Percentiles rank a stretch among this genome's conserved stretches.
Conservation (phyloP, 768 basidiomycete species). For the Suillus discolor region DNA sequence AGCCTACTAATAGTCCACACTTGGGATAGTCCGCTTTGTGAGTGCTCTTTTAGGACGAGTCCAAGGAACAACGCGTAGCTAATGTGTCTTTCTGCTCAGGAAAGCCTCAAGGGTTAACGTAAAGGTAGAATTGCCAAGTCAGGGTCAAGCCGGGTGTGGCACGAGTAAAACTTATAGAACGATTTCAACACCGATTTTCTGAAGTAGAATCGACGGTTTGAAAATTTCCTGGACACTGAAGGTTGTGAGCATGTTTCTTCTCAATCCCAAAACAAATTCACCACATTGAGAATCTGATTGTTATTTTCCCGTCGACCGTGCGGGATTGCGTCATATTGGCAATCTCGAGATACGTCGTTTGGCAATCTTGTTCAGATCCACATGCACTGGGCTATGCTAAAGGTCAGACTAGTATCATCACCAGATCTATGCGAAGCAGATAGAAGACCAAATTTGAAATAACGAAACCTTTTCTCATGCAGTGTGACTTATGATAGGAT, state of each 20-base stretch:
- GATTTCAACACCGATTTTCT: background rate
- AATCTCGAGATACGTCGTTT: constrained; percentile 2
- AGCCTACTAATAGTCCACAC: background rate
- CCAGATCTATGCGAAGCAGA: constrained; percentile 21
- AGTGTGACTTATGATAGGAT: background rate
- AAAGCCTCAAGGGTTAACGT: constrained; percentile 1
- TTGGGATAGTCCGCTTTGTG: background rate
- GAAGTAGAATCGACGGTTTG: too few species aligned
- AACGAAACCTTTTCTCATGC: constrained; percentile 21
- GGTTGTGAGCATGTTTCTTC: background rate
- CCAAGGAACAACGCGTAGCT: background rate
- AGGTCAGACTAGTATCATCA: background rate
- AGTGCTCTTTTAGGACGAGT: background rate
- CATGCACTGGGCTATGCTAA: constrained; percentile 10
- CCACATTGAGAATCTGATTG: background rate
- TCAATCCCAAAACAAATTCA: background rate
- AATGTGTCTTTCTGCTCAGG: constrained; percentile 2
- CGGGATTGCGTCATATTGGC: background rate
- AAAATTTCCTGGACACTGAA: background rate
- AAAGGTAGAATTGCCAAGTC: background rate
- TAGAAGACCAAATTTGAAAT: constrained; percentile 32
- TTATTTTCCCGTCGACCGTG: background rate
- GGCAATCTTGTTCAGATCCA: constrained; percentile 7
- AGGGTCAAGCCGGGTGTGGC: background rate
- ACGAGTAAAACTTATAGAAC: background rate